These are phyloP conservation scores for Curvularia spicifera DNA, from an alignment of 2,329 filamentous ascomycete genomes.

Conservation along the genomic window DNA sequence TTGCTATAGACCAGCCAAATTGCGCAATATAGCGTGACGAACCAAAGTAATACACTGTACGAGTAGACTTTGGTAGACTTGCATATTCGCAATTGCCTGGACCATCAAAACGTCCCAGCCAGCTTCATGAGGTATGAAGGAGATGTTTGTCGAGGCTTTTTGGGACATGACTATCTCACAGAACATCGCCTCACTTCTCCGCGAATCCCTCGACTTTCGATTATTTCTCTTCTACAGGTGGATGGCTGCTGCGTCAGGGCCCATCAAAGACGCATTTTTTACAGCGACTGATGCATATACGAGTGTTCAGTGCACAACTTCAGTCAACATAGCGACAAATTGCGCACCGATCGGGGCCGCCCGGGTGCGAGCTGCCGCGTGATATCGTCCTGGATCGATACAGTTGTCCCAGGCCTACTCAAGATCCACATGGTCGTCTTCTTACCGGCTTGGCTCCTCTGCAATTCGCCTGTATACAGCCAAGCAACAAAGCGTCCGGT, in stretches of 20 bases:
- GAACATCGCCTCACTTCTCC: neutral
- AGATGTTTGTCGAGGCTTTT: neutral
- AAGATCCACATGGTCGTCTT: slow-evolving; percentile 7
- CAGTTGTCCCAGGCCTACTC: neutral
- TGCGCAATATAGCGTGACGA: neutral
- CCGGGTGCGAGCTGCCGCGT: slow-evolving; percentile 1
- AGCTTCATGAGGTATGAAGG: neutral
- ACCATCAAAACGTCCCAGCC: neutral
- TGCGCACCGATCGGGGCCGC: neutral
- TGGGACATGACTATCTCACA: neutral
- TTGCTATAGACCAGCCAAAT: neutral
- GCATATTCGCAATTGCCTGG: neutral
- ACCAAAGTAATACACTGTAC: neutral
- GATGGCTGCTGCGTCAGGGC: neutral
- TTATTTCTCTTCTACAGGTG: neutral
- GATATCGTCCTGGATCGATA: slow-evolving; percentile 2
- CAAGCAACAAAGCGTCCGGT: neutral
- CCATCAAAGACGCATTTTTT: neutral
- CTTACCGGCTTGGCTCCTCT: neutral
- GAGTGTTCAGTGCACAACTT: neutral
- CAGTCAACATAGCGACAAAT: neutral
- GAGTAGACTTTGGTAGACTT: neutral
- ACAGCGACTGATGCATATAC: neutral
- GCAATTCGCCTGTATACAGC: neutral
- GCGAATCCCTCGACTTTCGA: neutral